Evolutionary conservation across 2,329 filamentous ascomycete genomes (phyloP).

Genomic region (Macrophomina pseudophaseolina): DNA sequence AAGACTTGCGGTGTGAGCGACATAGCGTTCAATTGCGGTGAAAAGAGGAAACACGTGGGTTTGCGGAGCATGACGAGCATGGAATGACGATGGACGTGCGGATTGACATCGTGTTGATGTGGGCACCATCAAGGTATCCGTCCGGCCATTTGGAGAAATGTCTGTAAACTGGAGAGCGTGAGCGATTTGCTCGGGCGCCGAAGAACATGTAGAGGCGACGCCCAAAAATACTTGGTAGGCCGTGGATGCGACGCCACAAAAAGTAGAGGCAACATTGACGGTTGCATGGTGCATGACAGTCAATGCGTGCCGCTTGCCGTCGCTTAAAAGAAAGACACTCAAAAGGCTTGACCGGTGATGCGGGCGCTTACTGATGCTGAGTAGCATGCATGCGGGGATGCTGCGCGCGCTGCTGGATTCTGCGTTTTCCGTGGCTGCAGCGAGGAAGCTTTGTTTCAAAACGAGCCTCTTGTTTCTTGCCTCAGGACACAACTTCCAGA

Average conservation of each 20-base stretch:
- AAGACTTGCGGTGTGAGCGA: slow-evolving; percentile 4
- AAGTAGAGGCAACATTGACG: neutral
- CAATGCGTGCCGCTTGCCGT: slow-evolving; percentile 13
- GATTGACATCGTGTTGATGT: neutral
- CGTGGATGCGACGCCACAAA: neutral
- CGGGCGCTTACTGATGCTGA: slow-evolving; percentile 21
- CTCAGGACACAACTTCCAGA: slow-evolving; percentile 1
- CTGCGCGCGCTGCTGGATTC: slow-evolving; percentile 1
- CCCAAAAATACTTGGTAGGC: slow-evolving; percentile 4
- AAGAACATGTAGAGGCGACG: neutral
- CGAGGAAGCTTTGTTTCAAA: slow-evolving; percentile 15
- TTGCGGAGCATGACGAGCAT: neutral
- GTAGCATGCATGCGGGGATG: slow-evolving; percentile 5
- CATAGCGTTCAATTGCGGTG: slow-evolving; percentile 1
- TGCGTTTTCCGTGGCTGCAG: neutral
- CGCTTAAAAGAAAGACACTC: neutral
- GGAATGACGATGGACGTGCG: neutral
- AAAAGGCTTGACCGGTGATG: slow-evolving; percentile 1
- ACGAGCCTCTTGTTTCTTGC: neutral
- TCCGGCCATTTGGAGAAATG: neutral
- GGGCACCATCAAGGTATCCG: neutral
- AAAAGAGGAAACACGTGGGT: neutral
- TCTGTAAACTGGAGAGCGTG: neutral
- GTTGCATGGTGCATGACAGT: slow-evolving; percentile 3
- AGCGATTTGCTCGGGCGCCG: neutral